Percentiles rank a stretch among this genome's conserved stretches.
phyloP scores from a whole-genome alignment of 2,329 filamentous ascomycete genomes.

The Lojkania enalia region DNA sequence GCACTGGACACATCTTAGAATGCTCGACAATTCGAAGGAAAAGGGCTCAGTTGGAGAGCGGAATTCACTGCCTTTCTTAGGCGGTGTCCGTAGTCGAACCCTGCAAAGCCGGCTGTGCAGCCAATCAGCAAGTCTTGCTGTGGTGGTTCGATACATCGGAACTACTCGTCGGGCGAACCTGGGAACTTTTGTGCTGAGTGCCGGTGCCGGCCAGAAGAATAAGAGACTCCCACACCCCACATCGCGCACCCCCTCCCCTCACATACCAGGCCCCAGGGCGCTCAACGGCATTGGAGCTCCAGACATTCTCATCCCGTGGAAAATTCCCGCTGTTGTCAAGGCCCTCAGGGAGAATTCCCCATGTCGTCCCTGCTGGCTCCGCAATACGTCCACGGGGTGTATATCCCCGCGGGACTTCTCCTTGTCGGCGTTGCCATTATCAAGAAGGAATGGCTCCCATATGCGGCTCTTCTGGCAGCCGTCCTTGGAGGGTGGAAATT shows the following conservation, averaged over 20 bases:
- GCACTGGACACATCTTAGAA: too few relatives aligned
- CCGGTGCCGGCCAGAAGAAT: constrained; percentile 17
- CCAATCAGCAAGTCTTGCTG: constrained; percentile 17
- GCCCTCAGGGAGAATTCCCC: constrained; percentile 2
- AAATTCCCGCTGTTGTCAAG: neutral
- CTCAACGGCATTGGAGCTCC: neutral
- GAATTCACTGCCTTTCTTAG: constrained; percentile 12
- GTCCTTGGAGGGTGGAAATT: constrained; percentile 72
- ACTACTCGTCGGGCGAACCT: neutral
- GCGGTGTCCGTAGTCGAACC: constrained; percentile 9
- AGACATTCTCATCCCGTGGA: neutral
- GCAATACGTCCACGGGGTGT: constrained; percentile 76
- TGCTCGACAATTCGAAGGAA: neutral
- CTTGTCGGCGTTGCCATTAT: constrained; percentile 75
- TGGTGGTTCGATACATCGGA: constrained; percentile 11
- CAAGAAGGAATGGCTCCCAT: constrained; percentile 71
- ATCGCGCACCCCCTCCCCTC: neutral
- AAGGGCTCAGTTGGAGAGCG: neutral
- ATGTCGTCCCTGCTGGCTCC: constrained; percentile 48
- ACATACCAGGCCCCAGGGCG: neutral
- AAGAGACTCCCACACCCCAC: constrained; percentile 1
- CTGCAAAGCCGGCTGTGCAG: constrained; percentile 23
- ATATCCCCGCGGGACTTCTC: constrained; percentile 79
- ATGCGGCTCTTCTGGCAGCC: constrained; percentile 68
- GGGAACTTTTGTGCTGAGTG: constrained; percentile 19